Evolutionary conservation across 2,329 filamentous ascomycete species (phyloP).

Genomic region (Aspergillus sp.): DNA sequence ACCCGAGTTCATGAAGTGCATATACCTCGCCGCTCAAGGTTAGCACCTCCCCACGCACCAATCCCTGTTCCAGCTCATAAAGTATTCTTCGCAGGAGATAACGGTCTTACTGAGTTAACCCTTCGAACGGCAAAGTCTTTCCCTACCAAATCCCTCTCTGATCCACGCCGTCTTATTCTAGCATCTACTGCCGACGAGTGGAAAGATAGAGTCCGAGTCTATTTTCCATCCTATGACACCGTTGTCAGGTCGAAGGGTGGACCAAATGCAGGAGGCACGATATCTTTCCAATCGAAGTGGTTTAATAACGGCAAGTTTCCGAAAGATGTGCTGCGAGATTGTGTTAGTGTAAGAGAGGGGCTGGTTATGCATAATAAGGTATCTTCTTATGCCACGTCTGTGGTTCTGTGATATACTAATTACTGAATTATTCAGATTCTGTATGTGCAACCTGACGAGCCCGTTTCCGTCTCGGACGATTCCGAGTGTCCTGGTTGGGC

Average conservation of each 20-base stretch:
- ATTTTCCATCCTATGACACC: slow-evolving; percentile 75
- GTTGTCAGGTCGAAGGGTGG: slow-evolving; percentile 66
- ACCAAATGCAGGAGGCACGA: slow-evolving; percentile 69
- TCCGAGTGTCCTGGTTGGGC: slow-evolving; percentile 62
- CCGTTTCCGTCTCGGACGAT: slow-evolving; percentile 22
- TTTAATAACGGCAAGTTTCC: slow-evolving; percentile 73
- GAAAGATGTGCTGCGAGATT: slow-evolving; percentile 69
- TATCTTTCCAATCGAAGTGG: slow-evolving; percentile 73
- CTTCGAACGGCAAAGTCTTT: slow-evolving; percentile 35
- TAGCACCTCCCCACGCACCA: slow-evolving; percentile 7
- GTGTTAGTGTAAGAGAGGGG: slow-evolving; percentile 66
- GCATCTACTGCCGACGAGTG: slow-evolving; percentile 36
- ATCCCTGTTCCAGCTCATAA: background rate
- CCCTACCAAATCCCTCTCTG: slow-evolving; percentile 30
- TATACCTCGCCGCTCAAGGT: slow-evolving; percentile 62
- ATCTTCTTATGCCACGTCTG: slow-evolving; percentile 27
- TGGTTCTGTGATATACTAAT: background rate
- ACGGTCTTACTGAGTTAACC: slow-evolving; percentile 45
- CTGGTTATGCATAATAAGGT: slow-evolving; percentile 89
- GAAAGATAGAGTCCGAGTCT: slow-evolving; percentile 65
- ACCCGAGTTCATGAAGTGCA: slow-evolving; percentile 60
- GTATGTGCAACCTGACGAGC: slow-evolving; percentile 30
- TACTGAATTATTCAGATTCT: slow-evolving; percentile 26
- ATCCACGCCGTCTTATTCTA: slow-evolving; percentile 45
- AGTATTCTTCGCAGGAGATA: slow-evolving; percentile 39